Base-by-base conservation (phyloP, 768 basidiomycete species). In the Suillus alpinus region DNA sequence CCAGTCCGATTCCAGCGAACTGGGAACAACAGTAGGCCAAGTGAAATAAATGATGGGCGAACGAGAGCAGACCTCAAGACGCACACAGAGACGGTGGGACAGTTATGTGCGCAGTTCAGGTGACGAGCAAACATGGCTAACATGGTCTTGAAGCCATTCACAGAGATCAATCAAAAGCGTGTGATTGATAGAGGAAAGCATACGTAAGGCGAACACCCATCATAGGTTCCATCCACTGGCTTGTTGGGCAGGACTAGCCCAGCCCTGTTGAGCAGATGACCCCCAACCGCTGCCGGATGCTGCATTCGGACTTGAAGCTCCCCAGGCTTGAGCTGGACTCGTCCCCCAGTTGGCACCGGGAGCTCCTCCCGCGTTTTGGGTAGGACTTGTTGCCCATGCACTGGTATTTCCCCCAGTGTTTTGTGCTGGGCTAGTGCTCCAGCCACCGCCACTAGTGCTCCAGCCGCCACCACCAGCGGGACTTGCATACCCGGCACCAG, bases 181-280 rank as follows among this genome's bases (percentile, higher is more conserved):
- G 16, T 18, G 14, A 55, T 39, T 55, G 16, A 36, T 14, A 13
- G 31, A 50, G 49, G 14, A 52, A 53, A 37, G 4, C 18, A 37
- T 26, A 53, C 36, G 23, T 16, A 53, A 37, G 14, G 8, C 36
- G 36, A 53, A 37, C 20, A n/a, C 14, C 26, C 16, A 36, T 69
- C 53, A 75, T 32, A 76, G 51, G 59, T 79, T 84, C 86, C 86
- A 87, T 18, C 85, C 85, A 65, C 81, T 82, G 18, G 82, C 67
- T 57, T 80, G 81, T 59, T 71, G 82, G 40, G 64, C 76, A 39
- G 81, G 79, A 67, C 80, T 86, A 57, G 73, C 76, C 84, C 79
- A 85, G 12, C 85, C 85, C 67, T 61, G 69, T 53, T 61, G 77
- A 41, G 63, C 63, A n/a, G 41, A 61, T 18, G 58, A 7, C 29